Conservation (phyloP, 2,329 filamentous ascomycete genomes). For the Nectriaceae sp. region DNA sequence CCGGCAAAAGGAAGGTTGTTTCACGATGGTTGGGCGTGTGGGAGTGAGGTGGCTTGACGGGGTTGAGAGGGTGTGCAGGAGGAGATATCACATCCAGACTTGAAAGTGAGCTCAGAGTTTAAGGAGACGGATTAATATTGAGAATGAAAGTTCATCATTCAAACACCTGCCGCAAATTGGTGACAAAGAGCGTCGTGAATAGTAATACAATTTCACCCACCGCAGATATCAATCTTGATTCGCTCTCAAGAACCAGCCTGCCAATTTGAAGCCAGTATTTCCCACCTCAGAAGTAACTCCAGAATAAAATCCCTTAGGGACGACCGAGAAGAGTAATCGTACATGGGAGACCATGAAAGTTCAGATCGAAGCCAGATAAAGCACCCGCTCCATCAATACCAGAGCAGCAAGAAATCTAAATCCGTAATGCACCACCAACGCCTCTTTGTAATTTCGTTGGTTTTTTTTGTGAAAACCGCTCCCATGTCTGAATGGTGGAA, state of each 20-base stretch:
- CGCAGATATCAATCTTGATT: constrained; percentile 27
- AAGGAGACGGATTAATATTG: background rate
- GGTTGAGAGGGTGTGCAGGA: constrained; percentile 11
- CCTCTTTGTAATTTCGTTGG: constrained; percentile 20
- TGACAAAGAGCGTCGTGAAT: constrained; percentile 31
- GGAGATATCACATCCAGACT: constrained; percentile 4
- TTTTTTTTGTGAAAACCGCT: constrained; percentile 13
- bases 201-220: constrained; percentile 26
- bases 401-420: background rate
- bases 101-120: background rate
- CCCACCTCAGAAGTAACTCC: constrained; percentile 12
- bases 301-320: constrained; percentile 11
- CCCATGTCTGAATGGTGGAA: constrained; percentile 8
- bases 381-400: background rate
- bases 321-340: constrained; percentile 34
- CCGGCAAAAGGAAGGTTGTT: constrained; percentile 20
- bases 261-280: constrained; percentile 8
- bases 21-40: constrained; percentile 15
- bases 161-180: constrained; percentile 6
- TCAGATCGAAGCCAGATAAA: constrained; percentile 12
- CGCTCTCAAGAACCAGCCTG: constrained; percentile 11
- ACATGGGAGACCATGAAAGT: constrained; percentile 31
- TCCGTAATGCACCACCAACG: constrained; percentile 16
- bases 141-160: constrained; percentile 6
- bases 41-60: constrained; percentile 10